Evolutionary conservation across 106 monocot genomes (phyloP), one percentile per base, ranked within the genome.

Genomic region (Cymbidium sinense): DNA sequence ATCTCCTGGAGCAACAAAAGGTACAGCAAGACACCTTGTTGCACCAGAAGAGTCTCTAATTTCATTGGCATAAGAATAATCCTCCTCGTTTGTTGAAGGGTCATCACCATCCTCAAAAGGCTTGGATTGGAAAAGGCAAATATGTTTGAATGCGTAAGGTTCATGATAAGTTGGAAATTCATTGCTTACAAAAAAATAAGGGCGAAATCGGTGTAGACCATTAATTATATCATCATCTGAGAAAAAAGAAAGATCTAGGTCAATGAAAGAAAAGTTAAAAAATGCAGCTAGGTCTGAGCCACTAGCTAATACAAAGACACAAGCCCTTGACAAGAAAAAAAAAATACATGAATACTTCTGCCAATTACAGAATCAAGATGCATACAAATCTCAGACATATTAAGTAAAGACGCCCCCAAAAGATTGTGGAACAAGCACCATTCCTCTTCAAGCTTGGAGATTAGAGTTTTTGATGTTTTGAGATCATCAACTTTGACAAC

Each of bases 361-460:
- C 43, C 61, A 58, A 29, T 34, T 31, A 20, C 5, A 33, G 47
- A 10, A 28, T 7, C 52, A 54, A 54, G 43, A 12, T 51, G 77
- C 91, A 34, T 95, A 95, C 94, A 95, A 75, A 86, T 87, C 58
- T 95, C 91, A 70, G 86, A 80, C 61, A 95, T 75, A 77, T 87
- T 87, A 50, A 83, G 85, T 23, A 95, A 73, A 51, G 94, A 82
- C 80, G 81, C 80, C 64, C 74, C 85, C 65, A 82, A 65, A 74
- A 91, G 86, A 79, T 89, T 89, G 77, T 91, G 94, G 36, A 81
- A 52, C 61, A 73, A 84, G 65, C 94, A 95, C 94, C 94, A 95
- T 78, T 95, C 89, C 62, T 89, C 91, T 83, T 95, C 94, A 83
- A 89, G 79, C 39, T 85, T 76, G 61, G 79, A 0, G 35, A 83